Evolutionary conservation across 805 yeast genomes (phyloP), one percentile per base, ranked within the genome.

Genomic region (Candida jianshihensis): DNA sequence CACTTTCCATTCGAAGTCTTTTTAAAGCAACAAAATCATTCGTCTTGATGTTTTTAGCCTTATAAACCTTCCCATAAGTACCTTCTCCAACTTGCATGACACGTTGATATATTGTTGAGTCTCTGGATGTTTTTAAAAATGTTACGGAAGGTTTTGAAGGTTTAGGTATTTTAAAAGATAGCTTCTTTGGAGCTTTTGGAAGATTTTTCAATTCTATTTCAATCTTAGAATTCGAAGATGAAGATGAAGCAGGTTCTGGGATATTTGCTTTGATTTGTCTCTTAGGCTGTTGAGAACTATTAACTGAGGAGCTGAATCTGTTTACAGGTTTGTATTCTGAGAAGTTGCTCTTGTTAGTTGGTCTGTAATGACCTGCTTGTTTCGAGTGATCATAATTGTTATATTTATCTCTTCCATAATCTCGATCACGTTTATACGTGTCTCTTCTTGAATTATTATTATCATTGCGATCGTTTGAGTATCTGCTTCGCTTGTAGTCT

Each of bases 11-110:
- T 42, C 97, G 62, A 31, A 92, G 66, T 46, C 81, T 72, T 56
- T 92, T 92, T 52, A 92, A 64, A 1, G 98, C 98, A n/a, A 88
- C 92, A 45, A 71, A 63, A 39, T 73, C 77, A 2, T 74, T 70
- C 0, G 96, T 85, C 5, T 74, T 63, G 13, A 62, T 61, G 55
- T 92, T 88, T 33, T 66, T 68, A 0, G 96, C 96, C 54, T 88
- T 87, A 63, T 83, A 88, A 16, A 92, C 99, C 56, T 86, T 88
- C 15, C 98, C 98, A 57, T 92, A 92, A 0, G 97, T 92, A 9
- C 98, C 98, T 60, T 92, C 97, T n/a, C 98, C 98, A 5, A 92
- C 97, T 54, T 92, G 97, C 28, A 75, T 70, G 1, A 85, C 75
- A 37, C 89, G 66, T 44, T 81, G 80, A 56, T 82, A 87, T 3